Evolutionary conservation across 169 alveolate species (phyloP).

Genomic region (Cryptosporidium sp.): DNA sequence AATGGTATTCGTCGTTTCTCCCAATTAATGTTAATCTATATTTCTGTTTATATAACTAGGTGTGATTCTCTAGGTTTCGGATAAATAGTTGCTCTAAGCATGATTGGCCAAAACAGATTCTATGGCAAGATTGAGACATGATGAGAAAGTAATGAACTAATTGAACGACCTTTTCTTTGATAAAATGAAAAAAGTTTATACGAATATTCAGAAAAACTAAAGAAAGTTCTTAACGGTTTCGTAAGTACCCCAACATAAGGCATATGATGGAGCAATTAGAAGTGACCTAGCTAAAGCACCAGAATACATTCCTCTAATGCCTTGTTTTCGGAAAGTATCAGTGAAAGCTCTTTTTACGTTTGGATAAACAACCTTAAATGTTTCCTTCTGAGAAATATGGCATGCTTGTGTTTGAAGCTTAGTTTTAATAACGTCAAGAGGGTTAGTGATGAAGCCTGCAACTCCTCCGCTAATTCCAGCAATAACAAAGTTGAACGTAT

Average conservation of each 20-base stretch:
- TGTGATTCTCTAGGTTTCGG: neutral
- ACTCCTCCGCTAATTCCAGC: conserved; percentile 96
- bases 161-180: neutral
- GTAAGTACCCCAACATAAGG: conserved; percentile 96
- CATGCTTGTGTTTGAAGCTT: conserved; percentile 93
- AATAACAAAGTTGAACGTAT: conserved; percentile 83
- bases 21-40: neutral
- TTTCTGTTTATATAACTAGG: neutral
- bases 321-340: conserved; percentile 84
- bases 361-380: conserved; percentile 23
- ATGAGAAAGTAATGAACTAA: neutral
- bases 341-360: conserved; percentile 80
- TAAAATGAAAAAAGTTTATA: neutral
- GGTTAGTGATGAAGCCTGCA: conserved; percentile 95
- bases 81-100: neutral
- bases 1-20: neutral
- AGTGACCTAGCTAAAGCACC: conserved; percentile 92
- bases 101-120: neutral
- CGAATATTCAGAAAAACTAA: neutral
- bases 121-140: neutral
- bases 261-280: conserved; percentile 93
- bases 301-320: conserved; percentile 89
- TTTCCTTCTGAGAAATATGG: conserved; percentile 37
- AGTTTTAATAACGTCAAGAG: conserved; percentile 97
- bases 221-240: conserved; percentile 87